Evolutionary conservation across 768 basidiomycete species (phyloP), one percentile per base, ranked within the genome.

Genomic region (Pisolithus tinctorius): DNA sequence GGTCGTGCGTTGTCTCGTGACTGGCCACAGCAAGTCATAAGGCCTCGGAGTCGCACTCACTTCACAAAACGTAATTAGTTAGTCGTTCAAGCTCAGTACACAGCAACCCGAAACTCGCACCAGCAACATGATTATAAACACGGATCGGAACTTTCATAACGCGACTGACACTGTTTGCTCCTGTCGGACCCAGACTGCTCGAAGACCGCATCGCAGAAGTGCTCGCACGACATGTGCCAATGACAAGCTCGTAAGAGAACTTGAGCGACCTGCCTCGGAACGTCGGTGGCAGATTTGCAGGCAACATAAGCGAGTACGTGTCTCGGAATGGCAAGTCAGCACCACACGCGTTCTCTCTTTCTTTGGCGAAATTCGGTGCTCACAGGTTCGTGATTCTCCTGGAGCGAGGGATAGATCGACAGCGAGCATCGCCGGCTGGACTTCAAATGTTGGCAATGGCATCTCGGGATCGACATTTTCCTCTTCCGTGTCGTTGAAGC

Each of bases 81-180:
- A 41, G 52, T 45, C 26, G 20, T 57, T 36, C 39, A 26, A 17
- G 45, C 31, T 26, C 34, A 40, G 44, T 14, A 13, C 48, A 9
- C 23, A 37, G 25, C 5, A 43, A 37, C 38, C 23, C 30, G 34
- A 13, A 51, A 34, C 7, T 27, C 83, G 46, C 58, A 93, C 93
- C 81, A 43, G 80, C 72, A 51, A 96, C 88, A 56, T 93, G 75
- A 52, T 91, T 93, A 69, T 96, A 97, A 5, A 98, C 75, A 23
- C 93, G 73, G 42, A 99, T 85, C 0, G 95, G 95, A 1, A 98
- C 86, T 47, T 87, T 88, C 86, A 95, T 90, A 3, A 93, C 79
- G 31, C 83, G 72, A 66, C 88, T 87, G 50, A 74, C 73, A 59
- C 80, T 81, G 55, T 74, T 78, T 34, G 67, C 71, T 41, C 71